Percentiles rank a stretch among this genome's conserved stretches.
These are phyloP conservation scores for Geranomyces michiganensis DNA, from an alignment of 192 early-diverging fungal species.

Conservation along the genomic window DNA sequence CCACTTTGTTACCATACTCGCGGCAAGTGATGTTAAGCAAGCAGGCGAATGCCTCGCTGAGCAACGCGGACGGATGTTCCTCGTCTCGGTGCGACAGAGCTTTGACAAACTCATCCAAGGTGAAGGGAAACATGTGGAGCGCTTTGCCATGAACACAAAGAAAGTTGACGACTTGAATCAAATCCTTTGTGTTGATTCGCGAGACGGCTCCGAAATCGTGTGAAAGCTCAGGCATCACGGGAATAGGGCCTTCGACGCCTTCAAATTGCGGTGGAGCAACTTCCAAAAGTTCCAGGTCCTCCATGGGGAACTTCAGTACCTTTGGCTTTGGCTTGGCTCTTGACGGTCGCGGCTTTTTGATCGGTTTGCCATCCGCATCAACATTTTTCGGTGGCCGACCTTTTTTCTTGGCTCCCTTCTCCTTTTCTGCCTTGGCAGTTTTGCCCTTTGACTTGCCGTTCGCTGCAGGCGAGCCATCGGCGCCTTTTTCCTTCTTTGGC, in stretches of 20 bases:
- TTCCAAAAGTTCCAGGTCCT: conserved; percentile 76
- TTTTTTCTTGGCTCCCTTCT: conserved; percentile 24
- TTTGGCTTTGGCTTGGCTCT: conserved; percentile 18
- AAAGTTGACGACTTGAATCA: conserved; percentile 72
- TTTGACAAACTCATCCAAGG: conserved; percentile 77
- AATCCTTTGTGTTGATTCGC: conserved; percentile 42
- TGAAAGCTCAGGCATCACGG: conserved; percentile 45
- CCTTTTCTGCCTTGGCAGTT: neutral
- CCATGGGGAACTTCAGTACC: conserved; percentile 76
- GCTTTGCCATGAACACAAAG: conserved; percentile 60
- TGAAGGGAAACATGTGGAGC: conserved; percentile 68
- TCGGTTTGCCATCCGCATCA: neutral
- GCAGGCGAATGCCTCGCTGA: conserved; percentile 43
- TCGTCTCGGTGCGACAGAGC: conserved; percentile 47
- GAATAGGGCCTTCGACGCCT: conserved; percentile 33
- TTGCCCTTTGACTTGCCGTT: neutral
- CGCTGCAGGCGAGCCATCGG: neutral
- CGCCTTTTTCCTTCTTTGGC: conserved; percentile 1
- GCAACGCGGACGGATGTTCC: conserved; percentile 19
- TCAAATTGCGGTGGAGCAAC: conserved; percentile 42
- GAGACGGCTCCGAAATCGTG: conserved; percentile 53
- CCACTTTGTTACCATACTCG: conserved; percentile 36
- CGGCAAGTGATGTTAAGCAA: conserved; percentile 55
- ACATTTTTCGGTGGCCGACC: conserved; percentile 18
- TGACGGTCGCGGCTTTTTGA: neutral